phyloP scores from a whole-genome alignment of 495 filamentous ascomycete genomes.

The Neurospora sp. region DNA sequence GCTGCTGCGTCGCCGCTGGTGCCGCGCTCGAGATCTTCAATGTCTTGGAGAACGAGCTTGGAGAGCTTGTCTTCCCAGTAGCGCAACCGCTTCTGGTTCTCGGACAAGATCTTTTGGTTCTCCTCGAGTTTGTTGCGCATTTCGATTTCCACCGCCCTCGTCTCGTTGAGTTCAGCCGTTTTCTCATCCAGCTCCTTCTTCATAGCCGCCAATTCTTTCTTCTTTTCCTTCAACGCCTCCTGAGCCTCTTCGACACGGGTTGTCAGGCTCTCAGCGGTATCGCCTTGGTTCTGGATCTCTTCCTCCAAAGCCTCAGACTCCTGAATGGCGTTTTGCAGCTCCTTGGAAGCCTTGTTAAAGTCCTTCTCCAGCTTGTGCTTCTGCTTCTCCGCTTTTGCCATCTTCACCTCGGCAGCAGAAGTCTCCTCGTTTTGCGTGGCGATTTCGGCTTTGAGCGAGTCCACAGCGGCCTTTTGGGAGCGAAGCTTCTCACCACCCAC shows the following conservation, averaged over 20 bases:
- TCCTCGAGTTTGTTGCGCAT: constrained; percentile 98
- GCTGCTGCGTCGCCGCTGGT: background rate
- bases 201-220: constrained; percentile 63
- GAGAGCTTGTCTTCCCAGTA: constrained; percentile 85
- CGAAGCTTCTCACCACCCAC: constrained; percentile 88
- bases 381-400: constrained; percentile 86
- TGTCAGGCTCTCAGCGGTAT: constrained; percentile 59
- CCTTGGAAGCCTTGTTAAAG: constrained; percentile 59
- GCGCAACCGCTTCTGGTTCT: constrained; percentile 73
- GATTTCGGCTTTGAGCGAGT: constrained; percentile 80
- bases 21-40: constrained; percentile 50
- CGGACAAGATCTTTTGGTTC: constrained; percentile 76
- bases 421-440: constrained; percentile 68
- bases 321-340: constrained; percentile 56
- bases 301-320: constrained; percentile 68
- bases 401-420: constrained; percentile 72
- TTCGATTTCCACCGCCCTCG: constrained; percentile 83
- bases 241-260: constrained; percentile 77
- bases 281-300: constrained; percentile 66
- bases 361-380: constrained; percentile 79
- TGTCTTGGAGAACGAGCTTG: constrained; percentile 69
- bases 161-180: constrained; percentile 79
- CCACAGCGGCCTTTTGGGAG: constrained; percentile 87
- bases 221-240: constrained; percentile 68
- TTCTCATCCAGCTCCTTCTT: constrained; percentile 84